Evolutionary conservation across 2,329 filamentous ascomycete genomes (phyloP).

Genomic region (Fusarium sp.): DNA sequence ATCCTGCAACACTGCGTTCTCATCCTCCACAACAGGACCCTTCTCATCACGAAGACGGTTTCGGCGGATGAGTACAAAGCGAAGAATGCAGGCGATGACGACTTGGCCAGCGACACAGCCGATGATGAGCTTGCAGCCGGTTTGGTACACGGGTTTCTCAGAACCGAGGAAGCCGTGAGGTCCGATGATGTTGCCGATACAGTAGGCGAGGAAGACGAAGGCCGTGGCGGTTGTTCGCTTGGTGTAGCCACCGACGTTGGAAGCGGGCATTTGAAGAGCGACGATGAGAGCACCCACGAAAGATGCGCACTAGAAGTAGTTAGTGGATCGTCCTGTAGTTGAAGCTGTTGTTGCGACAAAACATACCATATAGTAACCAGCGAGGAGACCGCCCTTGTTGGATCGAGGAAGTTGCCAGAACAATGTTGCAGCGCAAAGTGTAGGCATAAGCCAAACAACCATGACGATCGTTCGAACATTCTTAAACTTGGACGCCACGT

Average conservation of each 20-base stretch:
- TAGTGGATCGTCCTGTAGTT: no score
- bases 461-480: conserved; percentile 67
- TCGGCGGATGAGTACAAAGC: conserved; percentile 44
- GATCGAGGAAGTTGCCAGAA: conserved; percentile 63
- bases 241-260: conserved; percentile 64
- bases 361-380: conserved; percentile 64
- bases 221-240: conserved; percentile 62
- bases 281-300: conserved; percentile 68
- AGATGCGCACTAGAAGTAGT: conserved; percentile 50
- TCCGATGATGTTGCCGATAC: conserved; percentile 49
- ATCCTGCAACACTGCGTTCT: conserved; percentile 42
- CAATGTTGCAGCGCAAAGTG: conserved; percentile 62
- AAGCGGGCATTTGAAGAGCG: conserved; percentile 65
- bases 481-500: conserved; percentile 62
- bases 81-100: conserved; percentile 34
- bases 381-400: conserved; percentile 62
- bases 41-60: conserved; percentile 44
- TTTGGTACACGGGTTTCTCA: conserved; percentile 65
- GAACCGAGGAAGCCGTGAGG: conserved; percentile 57
- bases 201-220: conserved; percentile 62
- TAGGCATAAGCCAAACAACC: conserved; percentile 65
- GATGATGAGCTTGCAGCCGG: conserved; percentile 60
- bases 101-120: conserved; percentile 45
- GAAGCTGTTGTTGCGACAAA: conserved; percentile 18
- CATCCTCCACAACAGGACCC: conserved; percentile 38